These are phyloP conservation scores for Leptographium radiaticola DNA, from an alignment of 2,329 filamentous ascomycete species.

Conservation along the genomic window DNA sequence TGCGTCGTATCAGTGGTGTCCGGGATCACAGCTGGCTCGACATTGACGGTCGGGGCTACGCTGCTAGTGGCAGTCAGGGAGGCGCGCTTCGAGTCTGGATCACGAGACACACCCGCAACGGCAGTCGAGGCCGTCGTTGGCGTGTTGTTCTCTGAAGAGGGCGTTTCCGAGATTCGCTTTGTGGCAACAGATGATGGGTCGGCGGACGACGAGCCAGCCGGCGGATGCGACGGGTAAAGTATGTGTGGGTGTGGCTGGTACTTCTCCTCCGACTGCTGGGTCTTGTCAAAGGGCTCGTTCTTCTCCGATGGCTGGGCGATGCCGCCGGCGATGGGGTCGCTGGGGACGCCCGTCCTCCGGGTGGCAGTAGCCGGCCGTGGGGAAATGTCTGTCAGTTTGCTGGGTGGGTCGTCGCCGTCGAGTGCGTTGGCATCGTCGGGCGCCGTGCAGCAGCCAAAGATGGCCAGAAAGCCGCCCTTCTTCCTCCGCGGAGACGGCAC, in stretches of 20 bases:
- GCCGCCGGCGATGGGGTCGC: constrained; percentile 31
- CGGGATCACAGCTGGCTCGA: constrained; percentile 21
- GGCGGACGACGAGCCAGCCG: constrained; percentile 10
- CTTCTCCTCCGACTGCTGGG: constrained; percentile 8
- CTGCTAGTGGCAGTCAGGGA: constrained; percentile 21
- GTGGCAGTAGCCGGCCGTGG: constrained; percentile 41
- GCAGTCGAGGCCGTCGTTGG: constrained; percentile 7
- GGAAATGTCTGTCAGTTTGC: constrained; percentile 44
- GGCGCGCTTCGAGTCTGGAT: constrained; percentile 30
- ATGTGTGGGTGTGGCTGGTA: constrained; percentile 1
- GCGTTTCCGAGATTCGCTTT: constrained; percentile 32
- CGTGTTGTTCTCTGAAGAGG: constrained; percentile 30
- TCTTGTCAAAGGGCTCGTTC: constrained; percentile 21
- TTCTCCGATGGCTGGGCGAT: constrained; percentile 36
- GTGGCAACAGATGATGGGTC: constrained; percentile 23
- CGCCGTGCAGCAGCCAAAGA: constrained; percentile 55
- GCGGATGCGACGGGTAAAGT: constrained; percentile 8
- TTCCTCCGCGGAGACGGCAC: constrained; percentile 35
- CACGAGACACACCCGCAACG: constrained; percentile 16
- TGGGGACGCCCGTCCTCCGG: constrained; percentile 37
- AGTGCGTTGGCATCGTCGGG: constrained; percentile 45
- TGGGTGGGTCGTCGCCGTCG: constrained; percentile 41
- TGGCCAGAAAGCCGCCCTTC: constrained; percentile 36
- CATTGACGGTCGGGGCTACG: constrained; percentile 23
- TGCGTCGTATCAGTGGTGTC: constrained; percentile 13